Base-by-base conservation (phyloP, 2,329 filamentous ascomycete genomes). In the Alternaria conjuncta region DNA sequence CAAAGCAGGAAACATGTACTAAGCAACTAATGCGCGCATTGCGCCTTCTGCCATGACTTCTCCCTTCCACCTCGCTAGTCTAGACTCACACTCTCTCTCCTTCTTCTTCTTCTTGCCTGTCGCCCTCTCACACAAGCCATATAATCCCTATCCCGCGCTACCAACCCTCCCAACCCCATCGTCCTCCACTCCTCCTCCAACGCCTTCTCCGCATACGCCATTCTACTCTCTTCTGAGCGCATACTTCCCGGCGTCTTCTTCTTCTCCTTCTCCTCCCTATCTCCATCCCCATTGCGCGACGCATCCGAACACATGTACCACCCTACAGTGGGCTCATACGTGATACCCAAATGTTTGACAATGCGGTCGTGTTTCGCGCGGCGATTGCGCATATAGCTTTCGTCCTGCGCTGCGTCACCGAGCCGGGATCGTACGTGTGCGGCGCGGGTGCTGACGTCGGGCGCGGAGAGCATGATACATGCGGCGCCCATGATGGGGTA, bases 391-490 rank as follows among this genome's bases (percentile, higher is more conserved):
- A 74, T 53, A 23, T 44, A 64, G 6, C 20, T 13, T 4, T 49
- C 12, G 21, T 68, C 61, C 0, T 28, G 13, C 3, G 49, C 55
- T 18, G 62, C 60, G 4, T 21, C 12, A 12, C 66, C 64, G 6
- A 77, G 70, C 18, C 63, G 61, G 5, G 13, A 18, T 28, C 65
- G 57, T 21, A 77, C 62, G 43, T 72, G 55, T 1, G 60, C 57
- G 21, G 68, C 69, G 41, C 77, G 74, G 9, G 62, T 61, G 3
- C 68, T 10, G 0, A 78, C 67, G n/a, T 76, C 70, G 1, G 65
- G 25, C 7, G 71, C 62, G n/a, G 63, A 63, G 4, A 79, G 63
- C 73, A 78, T 73, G 20, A 63, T 71, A 1, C 71, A 68, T 2
- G 54, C 13, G 21, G 59, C 62, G 15, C 74, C 73, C 69, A 71